Percentiles rank a stretch among this genome's conserved stretches.
Evolutionary conservation across 1,139 yeast genomes (phyloP).

Genomic region (Scheffersomyces illinoinensis): DNA sequence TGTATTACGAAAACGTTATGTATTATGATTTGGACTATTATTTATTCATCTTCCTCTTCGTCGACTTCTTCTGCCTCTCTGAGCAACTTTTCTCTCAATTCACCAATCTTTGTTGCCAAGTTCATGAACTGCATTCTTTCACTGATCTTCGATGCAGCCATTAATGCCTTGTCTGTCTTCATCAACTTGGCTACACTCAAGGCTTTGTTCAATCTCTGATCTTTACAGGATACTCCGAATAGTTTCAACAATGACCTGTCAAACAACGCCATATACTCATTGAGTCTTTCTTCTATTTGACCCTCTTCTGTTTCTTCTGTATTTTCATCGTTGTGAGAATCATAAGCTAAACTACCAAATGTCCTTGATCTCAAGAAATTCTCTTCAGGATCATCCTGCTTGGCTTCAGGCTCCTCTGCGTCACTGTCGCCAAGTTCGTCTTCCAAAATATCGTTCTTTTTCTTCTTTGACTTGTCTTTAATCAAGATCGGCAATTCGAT

Average conservation of each 20-base stretch:
- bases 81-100: constrained; percentile 56
- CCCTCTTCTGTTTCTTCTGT: constrained; percentile 37
- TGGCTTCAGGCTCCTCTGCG: constrained; percentile 18
- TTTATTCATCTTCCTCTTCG: neutral
- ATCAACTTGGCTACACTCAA: constrained; percentile 68
- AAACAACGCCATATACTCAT: constrained; percentile 51
- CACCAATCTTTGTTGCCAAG: constrained; percentile 67
- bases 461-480: constrained; percentile 19
- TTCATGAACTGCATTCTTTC: constrained; percentile 69
- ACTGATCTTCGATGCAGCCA: constrained; percentile 83
- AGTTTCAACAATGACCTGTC: constrained; percentile 77
- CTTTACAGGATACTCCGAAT: constrained; percentile 76
- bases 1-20: neutral
- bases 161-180: constrained; percentile 73
- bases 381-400: constrained; percentile 46
- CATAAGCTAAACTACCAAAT: constrained; percentile 51
- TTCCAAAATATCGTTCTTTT: constrained; percentile 17
- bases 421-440: constrained; percentile 21
- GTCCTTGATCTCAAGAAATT: constrained; percentile 45
- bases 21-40: neutral
- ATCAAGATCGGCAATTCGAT: constrained; percentile 60
- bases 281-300: constrained; percentile 47
- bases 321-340: constrained; percentile 35
- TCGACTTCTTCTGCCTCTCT: constrained; percentile 22
- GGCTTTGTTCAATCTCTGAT: constrained; percentile 65